These are phyloP conservation scores for Tricholoma terreum DNA, from an alignment of 768 basidiomycete genomes.

Conservation along the genomic window DNA sequence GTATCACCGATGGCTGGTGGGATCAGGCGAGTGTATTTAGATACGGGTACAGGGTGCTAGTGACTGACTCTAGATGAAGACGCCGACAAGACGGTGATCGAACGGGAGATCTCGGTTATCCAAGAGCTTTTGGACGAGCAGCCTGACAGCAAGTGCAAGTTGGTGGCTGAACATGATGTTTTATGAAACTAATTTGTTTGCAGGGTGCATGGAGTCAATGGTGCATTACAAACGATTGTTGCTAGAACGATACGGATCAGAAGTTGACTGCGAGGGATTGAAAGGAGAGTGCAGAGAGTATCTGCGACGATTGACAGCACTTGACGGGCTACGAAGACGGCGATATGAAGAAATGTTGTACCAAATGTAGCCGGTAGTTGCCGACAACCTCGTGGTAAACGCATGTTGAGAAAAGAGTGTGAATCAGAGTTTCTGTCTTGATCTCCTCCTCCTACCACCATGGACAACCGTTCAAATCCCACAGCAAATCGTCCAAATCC, in stretches of 20 bases:
- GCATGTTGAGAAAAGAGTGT: slow-evolving; percentile 36
- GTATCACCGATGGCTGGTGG: slow-evolving; percentile 97
- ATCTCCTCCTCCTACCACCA: background rate
- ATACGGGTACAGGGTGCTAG: background rate
- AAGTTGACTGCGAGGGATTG: slow-evolving; percentile 32
- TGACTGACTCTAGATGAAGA: slow-evolving; percentile 38
- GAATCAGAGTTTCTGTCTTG: slow-evolving; percentile 4
- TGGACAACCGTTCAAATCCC: background rate
- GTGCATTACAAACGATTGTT: slow-evolving; percentile 80
- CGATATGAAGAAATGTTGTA: slow-evolving; percentile 56
- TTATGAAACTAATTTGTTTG: background rate
- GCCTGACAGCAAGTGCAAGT: slow-evolving; percentile 88
- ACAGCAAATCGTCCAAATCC: too few species aligned
- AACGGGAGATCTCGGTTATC: slow-evolving; percentile 75
- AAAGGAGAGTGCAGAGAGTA: slow-evolving; percentile 47
- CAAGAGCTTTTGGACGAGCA: slow-evolving; percentile 84
- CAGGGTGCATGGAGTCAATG: slow-evolving; percentile 95
- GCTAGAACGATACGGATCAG: slow-evolving; percentile 41
- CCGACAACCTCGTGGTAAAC: slow-evolving; percentile 45
- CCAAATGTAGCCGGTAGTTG: slow-evolving; percentile 15
- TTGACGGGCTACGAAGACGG: slow-evolving; percentile 64
- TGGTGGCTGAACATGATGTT: background rate
- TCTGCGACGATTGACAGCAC: slow-evolving; percentile 48
- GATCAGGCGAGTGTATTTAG: slow-evolving; percentile 51
- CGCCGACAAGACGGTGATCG: slow-evolving; percentile 52